Evolutionary conservation across 2,329 filamentous ascomycete genomes (phyloP).

Genomic region (Ophiostoma sp.): DNA sequence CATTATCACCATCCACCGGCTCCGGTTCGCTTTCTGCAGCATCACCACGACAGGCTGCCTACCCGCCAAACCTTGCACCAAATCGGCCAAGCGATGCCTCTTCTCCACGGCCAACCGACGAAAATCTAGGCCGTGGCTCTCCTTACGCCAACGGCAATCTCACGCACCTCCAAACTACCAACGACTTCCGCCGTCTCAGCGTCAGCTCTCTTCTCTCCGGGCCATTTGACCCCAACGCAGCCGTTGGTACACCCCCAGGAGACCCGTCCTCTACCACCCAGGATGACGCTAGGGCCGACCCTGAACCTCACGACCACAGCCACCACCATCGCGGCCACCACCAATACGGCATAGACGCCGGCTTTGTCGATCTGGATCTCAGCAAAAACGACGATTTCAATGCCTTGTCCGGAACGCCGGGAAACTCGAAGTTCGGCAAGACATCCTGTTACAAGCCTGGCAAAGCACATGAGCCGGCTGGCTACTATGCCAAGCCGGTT

Average conservation of each 20-base stretch:
- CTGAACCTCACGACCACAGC: not conserved
- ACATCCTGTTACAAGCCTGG: slow-evolving; percentile 31
- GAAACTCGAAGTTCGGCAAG: not conserved
- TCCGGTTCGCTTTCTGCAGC: slow-evolving; percentile 23
- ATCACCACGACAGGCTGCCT: slow-evolving; percentile 20
- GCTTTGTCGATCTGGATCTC: slow-evolving; percentile 63
- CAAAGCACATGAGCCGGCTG: slow-evolving; percentile 46
- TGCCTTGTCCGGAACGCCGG: slow-evolving; percentile 48
- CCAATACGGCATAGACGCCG: slow-evolving; percentile 67
- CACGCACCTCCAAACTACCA: slow-evolving; percentile 18
- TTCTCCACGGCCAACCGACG: slow-evolving; percentile 16
- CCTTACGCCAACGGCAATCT: slow-evolving; percentile 5
- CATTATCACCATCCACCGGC: slow-evolving; percentile 25
- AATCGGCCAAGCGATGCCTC: not conserved
- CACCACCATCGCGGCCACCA: slow-evolving; percentile 32
- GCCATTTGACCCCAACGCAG: slow-evolving; percentile 24
- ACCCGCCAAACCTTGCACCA: not conserved
- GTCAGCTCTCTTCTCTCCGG: slow-evolving; percentile 60
- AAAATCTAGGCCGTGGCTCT: slow-evolving; percentile 7
- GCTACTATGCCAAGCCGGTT: slow-evolving; percentile 67
- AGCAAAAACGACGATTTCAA: slow-evolving; percentile 65
- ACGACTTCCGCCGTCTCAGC: slow-evolving; percentile 45
- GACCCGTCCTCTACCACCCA: not conserved
- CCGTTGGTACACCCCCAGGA: not conserved
- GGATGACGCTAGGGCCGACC: not conserved